Base-by-base conservation (phyloP, 495 filamentous ascomycete genomes). In the Penicillium cosmopolitanum region DNA sequence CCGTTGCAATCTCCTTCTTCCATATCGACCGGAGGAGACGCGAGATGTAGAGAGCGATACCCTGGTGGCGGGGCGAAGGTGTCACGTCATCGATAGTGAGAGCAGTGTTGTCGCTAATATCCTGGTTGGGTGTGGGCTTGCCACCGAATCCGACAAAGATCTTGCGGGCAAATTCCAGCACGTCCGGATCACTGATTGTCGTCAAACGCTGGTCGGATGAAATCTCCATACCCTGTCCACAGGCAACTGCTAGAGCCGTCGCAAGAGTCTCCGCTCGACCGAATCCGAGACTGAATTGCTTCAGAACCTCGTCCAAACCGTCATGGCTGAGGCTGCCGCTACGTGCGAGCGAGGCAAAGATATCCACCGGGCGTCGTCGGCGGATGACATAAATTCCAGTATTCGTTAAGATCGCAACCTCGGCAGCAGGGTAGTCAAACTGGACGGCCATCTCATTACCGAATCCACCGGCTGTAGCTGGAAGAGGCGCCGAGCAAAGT, bases 361-460 rank as follows among this genome's bases (percentile, higher is more conserved):
- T 89, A 65, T 99, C 95, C 5, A 98, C 92, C 9, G 98, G 79
- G 54, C 96, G 83, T 64, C 91, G 80, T 36, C 96, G 84, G 19
- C 92, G 85, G 56, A 96, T 83, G 25, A 95, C 80, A 61, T 96
- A 89, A 55, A 99, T 85, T 3, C 94, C 95, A 15, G 82, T 89
- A 62, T 93, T 95, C 8, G 95, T 97, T 56, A 99, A 78, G 35
- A 99, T 87, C 6, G 93, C 96, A 53, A 97, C 84, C 65, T 98
- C 93, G 11, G 89, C 83, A 4, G 87, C 82, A 0, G 85, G 79
- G 25, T 90, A 81, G 65, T 98, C 96, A 61, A 92, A 97, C 68
- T 99, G 95, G 40, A 96, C 87, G 7, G 96, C 92, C 58, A 96
- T 78, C 70, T 99, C 95, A 64, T 99, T 99, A 16, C 93, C 93